Percentiles rank a stretch among this genome's conserved stretches.
phyloP scores from a whole-genome alignment of 23 red algal genomes.

The Gracilaria domingensis region DNA sequence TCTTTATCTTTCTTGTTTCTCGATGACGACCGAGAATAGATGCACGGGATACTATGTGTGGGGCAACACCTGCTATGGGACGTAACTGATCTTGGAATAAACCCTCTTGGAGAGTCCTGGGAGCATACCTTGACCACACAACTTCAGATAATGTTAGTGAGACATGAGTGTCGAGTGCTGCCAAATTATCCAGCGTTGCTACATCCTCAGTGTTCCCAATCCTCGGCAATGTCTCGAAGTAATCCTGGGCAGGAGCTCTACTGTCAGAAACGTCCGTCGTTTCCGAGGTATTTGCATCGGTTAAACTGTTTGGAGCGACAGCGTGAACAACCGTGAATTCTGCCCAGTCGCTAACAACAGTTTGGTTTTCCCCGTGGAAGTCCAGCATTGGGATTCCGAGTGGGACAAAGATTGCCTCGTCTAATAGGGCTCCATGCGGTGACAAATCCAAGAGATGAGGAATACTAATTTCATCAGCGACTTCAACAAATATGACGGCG shows the following conservation, averaged over 20 bases:
- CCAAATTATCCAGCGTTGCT: slow-evolving; percentile 64
- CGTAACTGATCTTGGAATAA: slow-evolving; percentile 18
- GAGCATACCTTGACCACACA: slow-evolving; percentile 31
- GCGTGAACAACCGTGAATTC: slow-evolving; percentile 63
- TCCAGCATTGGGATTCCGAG: slow-evolving; percentile 5
- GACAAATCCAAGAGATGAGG: neutral
- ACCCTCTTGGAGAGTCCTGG: slow-evolving; percentile 45
- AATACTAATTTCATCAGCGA: neutral
- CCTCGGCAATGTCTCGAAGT: slow-evolving; percentile 28
- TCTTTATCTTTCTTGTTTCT: slow-evolving; percentile 33
- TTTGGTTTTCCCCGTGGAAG: slow-evolving; percentile 17
- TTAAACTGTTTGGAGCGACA: slow-evolving; percentile 38
- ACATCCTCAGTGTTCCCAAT: slow-evolving; percentile 60
- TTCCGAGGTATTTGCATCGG: neutral
- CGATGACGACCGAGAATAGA: slow-evolving; percentile 46
- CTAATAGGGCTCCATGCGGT: slow-evolving; percentile 6
- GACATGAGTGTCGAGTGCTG: slow-evolving; percentile 62
- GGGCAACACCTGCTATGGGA: neutral
- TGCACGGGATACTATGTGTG: neutral
- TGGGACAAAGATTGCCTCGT: slow-evolving; percentile 27
- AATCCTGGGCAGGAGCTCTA: slow-evolving; percentile 20
- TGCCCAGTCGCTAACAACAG: slow-evolving; percentile 48
- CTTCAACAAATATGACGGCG: slow-evolving; percentile 57
- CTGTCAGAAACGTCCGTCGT: neutral
- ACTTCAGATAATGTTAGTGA: slow-evolving; percentile 45